Conservation (phyloP, 306 rosid species). For the Pyrus betulifolia region DNA sequence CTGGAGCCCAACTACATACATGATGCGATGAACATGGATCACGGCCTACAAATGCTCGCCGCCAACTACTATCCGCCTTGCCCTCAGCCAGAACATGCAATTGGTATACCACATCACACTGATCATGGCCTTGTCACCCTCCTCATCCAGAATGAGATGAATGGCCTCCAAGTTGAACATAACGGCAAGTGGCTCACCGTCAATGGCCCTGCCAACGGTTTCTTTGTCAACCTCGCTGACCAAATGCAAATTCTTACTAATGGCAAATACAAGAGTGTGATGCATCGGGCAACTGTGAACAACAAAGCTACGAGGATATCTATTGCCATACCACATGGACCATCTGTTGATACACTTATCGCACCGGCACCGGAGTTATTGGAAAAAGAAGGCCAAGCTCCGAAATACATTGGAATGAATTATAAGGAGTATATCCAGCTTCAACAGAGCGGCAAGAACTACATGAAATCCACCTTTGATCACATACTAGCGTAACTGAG, state of each 20-base stretch:
- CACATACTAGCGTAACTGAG: constrained; percentile 3
- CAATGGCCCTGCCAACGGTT: constrained; percentile 1
- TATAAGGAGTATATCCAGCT: constrained; percentile 30
- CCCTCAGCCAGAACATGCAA: constrained; percentile 23
- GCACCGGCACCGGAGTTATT: constrained; percentile 35
- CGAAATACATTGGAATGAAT: constrained; percentile 32
- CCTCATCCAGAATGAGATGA: constrained; percentile 14
- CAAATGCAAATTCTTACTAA: constrained; percentile 3
- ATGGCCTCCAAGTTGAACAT: constrained; percentile 19
- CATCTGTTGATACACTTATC: constrained; percentile 38
- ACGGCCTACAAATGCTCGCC: constrained; percentile 6
- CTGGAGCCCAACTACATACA: constrained; percentile 16
- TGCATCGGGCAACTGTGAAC: constrained; percentile 41
- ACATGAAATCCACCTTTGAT: constrained; percentile 7
- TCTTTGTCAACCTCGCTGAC: constrained; percentile 19
- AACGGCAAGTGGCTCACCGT: constrained; percentile 21
- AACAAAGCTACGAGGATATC: constrained; percentile 44
- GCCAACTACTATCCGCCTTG: constrained; percentile 24
- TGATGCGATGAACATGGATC: constrained; percentile 7
- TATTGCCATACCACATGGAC: constrained; percentile 33
- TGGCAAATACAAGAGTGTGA: constrained; percentile 31
- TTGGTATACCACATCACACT: constrained; percentile 20
- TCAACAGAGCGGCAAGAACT: constrained; percentile 21
- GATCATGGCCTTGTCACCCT: constrained; percentile 20
- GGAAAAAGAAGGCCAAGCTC: constrained; percentile 18